phyloP scores from a whole-genome alignment of 2,329 filamentous ascomycete genomes.

The Arthroderma uncinatum region DNA sequence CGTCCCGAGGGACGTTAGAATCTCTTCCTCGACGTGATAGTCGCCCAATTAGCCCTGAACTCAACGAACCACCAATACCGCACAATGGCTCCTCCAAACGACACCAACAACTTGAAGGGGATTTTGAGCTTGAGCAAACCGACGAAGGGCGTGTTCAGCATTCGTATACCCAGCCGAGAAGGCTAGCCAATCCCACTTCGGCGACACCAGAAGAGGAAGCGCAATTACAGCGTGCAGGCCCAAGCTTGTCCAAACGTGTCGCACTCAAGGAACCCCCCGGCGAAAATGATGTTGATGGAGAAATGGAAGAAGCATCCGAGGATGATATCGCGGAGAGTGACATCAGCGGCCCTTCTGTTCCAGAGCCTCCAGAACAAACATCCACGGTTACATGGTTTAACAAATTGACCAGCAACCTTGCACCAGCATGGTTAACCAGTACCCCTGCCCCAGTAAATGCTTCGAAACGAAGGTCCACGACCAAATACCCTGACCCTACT shows the following conservation, averaged over 20 bases:
- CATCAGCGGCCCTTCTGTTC: neutral
- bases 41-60: neutral
- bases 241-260: neutral
- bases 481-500: neutral
- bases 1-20: neutral
- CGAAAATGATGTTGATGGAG: neutral
- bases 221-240: neutral
- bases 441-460: constrained; percentile 1
- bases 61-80: neutral
- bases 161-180: neutral
- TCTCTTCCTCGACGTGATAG: neutral
- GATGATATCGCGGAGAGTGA: neutral
- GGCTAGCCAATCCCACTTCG: neutral
- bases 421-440: constrained; percentile 14
- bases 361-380: constrained; percentile 6
- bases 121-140: neutral
- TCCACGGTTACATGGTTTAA: constrained; percentile 29
- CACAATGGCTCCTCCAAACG: neutral
- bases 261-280: too few relatives aligned
- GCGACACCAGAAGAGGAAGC: neutral
- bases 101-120: neutral
- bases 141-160: neutral
- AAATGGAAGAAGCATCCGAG: neutral
- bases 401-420: constrained; percentile 16
- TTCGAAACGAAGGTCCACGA: neutral